phyloP scores from a whole-genome alignment of 1,284 basidiomycete genomes.

The Sanghuangporus baumii region DNA sequence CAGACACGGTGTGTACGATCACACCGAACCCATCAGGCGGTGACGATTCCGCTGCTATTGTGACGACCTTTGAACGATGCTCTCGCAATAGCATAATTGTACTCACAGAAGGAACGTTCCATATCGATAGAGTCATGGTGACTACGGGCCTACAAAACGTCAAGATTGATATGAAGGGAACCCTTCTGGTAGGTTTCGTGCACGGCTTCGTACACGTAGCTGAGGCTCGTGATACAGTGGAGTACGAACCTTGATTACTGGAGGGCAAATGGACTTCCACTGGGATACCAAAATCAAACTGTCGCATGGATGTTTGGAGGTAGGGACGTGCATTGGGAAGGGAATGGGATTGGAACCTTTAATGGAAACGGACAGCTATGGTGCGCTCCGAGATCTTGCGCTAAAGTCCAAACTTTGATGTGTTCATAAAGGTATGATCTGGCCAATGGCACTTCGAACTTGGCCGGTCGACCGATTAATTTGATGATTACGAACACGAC shows the following conservation, averaged over 20 bases:
- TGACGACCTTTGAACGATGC: constrained; percentile 27
- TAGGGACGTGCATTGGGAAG: constrained; percentile 24
- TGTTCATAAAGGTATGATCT: background rate
- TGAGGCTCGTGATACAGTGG: constrained; percentile 23
- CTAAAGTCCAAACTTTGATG: background rate
- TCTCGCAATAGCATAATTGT: constrained; percentile 22
- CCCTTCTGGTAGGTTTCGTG: constrained; percentile 25
- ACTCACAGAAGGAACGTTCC: constrained; percentile 26
- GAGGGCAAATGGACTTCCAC: constrained; percentile 25
- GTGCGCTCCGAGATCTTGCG: constrained; percentile 15
- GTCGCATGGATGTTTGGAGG: constrained; percentile 31
- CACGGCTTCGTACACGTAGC: background rate
- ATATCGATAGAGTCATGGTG: constrained; percentile 28
- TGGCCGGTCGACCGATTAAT: constrained; percentile 29
- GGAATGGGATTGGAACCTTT: constrained; percentile 29
- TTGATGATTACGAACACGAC: constrained; percentile 23
- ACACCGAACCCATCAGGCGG: constrained; percentile 24
- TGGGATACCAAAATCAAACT: constrained; percentile 29
- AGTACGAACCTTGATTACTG: constrained; percentile 29
- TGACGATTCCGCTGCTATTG: constrained; percentile 29
- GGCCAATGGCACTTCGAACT: constrained; percentile 27
- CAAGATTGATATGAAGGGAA: constrained; percentile 26
- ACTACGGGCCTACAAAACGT: constrained; percentile 29
- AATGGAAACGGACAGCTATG: constrained; percentile 32
- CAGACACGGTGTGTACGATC: constrained; percentile 22